Base-by-base conservation (phyloP, 768 basidiomycete genomes). In the Mycena olivaceomarginata region DNA sequence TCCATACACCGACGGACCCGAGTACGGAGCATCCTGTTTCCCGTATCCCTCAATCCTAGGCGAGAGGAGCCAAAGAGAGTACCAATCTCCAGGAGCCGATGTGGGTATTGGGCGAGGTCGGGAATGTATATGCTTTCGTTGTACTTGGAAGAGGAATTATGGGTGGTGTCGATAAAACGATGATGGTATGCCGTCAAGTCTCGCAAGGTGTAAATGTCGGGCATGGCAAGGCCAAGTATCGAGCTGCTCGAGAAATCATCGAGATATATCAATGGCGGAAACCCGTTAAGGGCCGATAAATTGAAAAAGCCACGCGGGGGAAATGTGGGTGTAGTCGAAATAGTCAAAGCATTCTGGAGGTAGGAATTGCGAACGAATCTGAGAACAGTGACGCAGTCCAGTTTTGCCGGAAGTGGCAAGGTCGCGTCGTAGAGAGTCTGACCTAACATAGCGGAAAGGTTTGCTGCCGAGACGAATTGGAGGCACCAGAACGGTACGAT, bases 401-500 rank as follows among this genome's bases (percentile, higher is more conserved):
- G 86, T 84, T 78, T 93, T 94, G 57, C 86, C 87, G 1, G 91
- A 89, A 43, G 92, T 83, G 56, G 84, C 82, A 63, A 93, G 86
- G 43, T 87, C 85, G 13, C 84, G 87, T 57, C 85, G 83, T 67
- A 95, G 84, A 56, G 86, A 86, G 77, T 91, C 85, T 81, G 91
- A 92, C 71, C 87, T 86, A 75, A 90, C 86, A 82, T 94, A 95
- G 56, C 90, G 91, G 53, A 94, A 86, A 8, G 93, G 90, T 81
- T 88, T 90, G 57, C 79, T 83, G 51, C 95, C 94, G 8, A 96
- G 90, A 51, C 93, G 92, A 40, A 94, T 87, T 13, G 94, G 94
- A n/a, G 96, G 95, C 43, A 96, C 86, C 77, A 97, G 90, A 43
- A 97, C 88, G 13, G 95, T 97, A 75, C 95, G 93, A 85, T 94